Base-by-base conservation (phyloP, 306 rosid genomes). In the Dryas octopetala region DNA sequence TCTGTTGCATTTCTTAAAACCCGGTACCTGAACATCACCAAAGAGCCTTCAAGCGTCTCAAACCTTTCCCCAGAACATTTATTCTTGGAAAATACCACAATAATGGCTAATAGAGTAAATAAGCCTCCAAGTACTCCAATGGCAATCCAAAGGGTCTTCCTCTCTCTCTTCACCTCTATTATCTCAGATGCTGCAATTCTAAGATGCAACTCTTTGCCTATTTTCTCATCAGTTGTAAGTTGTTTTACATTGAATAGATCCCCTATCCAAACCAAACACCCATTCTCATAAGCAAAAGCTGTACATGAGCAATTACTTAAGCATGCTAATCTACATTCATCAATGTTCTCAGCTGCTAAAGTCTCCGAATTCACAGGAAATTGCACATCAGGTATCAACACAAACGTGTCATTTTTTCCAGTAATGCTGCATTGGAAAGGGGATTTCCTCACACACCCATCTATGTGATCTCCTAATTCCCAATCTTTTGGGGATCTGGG, bases 1-100 rank as follows among this genome's bases (percentile, higher is more conserved):
- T 81, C 78, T 3, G 89, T 83, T 45, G 82, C 89, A 6, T 11
- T 86, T 54, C 47, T 71, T 50, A 83, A 40, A 51, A 71, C 76
- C 43, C 71, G 58, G 74, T 69, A 66, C 38, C 48, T 74, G 54
- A 77, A 86, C 28, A 72, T 74, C 74, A 62, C 74, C 83, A 86
- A 60, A 19, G 79, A 79, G 11, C 84, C 84, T 9, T 81, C 78
- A 15, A 48, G 23, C 32, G 52, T 17, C 65, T 77, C 73, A 17
- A 69, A 68, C 16, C 45, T 32, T 32, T 67, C 62, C 66, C 45
- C 45, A 58, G n/a, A 55, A 44, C 54, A 71, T 58, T 32, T 19
- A 23, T 57, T 46, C 44, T 43, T 71, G 54, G 40, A 14, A 57
- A 57, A 13, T 14, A 71, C 76, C 43, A 44, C 65, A 71, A 44